These are phyloP conservation scores for Capsella bursapastoris DNA, from an alignment of 345 rosid species.

Conservation along the genomic window DNA sequence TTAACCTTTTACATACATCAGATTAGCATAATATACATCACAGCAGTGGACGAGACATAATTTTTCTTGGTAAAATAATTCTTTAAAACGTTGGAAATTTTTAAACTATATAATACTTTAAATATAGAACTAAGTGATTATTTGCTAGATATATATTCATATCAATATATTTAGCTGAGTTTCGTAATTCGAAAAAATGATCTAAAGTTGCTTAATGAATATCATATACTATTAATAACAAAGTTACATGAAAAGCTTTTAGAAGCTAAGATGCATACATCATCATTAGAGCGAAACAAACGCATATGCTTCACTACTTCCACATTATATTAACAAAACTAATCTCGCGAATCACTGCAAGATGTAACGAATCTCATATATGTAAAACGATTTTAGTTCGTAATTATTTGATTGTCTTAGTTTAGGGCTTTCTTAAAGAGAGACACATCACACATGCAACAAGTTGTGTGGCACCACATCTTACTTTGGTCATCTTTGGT, in stretches of 20 bases:
- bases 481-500: constrained; percentile 44
- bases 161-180: background rate
- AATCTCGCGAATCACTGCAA: background rate
- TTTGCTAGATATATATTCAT: background rate
- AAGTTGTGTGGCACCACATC: constrained; percentile 36
- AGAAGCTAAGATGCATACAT: constrained; percentile 42
- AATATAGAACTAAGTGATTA: background rate
- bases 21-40: background rate
- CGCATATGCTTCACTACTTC: constrained; percentile 19
- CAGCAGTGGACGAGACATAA: background rate
- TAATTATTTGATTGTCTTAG: background rate
- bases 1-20: background rate
- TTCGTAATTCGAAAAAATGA: constrained; percentile 3
- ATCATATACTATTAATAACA: constrained; percentile 1
- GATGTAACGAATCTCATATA: background rate
- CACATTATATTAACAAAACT: background rate
- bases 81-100: background rate
- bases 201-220: constrained; percentile 7
- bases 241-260: background rate
- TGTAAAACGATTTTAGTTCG: background rate
- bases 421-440: constrained; percentile 1
- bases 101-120: background rate
- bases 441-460: constrained; percentile 44
- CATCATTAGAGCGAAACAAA: constrained; percentile 18
- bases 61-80: background rate